Evolutionary conservation across 805 yeast genomes (phyloP).

Genomic region (Lachancea mirantina): DNA sequence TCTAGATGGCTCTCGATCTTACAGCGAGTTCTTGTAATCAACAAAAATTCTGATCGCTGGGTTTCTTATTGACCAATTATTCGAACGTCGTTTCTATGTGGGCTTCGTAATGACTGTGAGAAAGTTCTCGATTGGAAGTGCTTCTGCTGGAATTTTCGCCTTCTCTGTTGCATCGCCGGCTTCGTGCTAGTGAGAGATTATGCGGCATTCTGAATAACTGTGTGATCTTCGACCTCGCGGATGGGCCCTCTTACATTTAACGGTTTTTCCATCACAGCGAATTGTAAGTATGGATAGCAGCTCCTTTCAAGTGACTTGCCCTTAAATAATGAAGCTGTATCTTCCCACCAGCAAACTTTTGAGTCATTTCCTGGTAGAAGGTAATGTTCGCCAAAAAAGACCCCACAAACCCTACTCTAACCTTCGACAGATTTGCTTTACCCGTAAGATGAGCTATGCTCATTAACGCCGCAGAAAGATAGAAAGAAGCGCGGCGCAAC

Average conservation of each 20-base stretch:
- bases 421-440: conserved; percentile 5
- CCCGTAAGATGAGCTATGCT: conserved; percentile 11
- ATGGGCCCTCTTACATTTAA: background rate
- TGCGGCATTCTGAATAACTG: too few relatives aligned
- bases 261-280: conserved; percentile 1
- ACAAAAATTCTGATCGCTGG: too few relatives aligned
- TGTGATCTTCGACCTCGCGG: too few relatives aligned
- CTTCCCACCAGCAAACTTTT: conserved; percentile 8
- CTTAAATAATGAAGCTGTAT: conserved; percentile 16
- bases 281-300: conserved; percentile 18
- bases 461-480: conserved; percentile 16
- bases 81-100: too few relatives aligned
- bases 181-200: too few relatives aligned
- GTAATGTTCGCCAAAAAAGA: conserved; percentile 20
- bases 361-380: conserved; percentile 16
- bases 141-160: too few relatives aligned
- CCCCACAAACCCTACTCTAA: conserved; percentile 25
- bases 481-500: conserved; percentile 21
- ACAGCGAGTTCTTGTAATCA: too few relatives aligned
- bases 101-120: too few relatives aligned
- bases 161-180: too few relatives aligned
- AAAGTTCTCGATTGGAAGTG: too few relatives aligned
- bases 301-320: conserved; percentile 26
- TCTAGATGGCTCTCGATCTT: too few relatives aligned
- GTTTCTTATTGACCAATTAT: too few relatives aligned